Evolutionary conservation across 2,329 filamentous ascomycete genomes (phyloP).

Genomic region (Apiospora saccharicola): DNA sequence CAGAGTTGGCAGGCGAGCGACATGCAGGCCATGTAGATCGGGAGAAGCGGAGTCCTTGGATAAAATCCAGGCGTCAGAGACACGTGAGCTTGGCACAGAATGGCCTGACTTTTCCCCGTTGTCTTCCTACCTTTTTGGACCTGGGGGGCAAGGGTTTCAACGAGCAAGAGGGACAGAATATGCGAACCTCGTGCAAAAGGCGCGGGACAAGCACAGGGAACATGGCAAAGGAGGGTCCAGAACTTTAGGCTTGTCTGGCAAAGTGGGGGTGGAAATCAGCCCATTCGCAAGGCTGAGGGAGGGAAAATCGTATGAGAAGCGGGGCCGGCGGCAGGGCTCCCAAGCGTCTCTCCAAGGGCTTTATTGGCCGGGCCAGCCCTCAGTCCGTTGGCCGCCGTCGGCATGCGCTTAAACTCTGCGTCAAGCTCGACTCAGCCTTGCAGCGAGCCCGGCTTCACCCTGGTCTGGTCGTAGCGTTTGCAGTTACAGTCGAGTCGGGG

Average conservation of each 20-base stretch:
- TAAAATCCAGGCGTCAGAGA: constrained; percentile 12
- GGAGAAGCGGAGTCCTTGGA: not conserved
- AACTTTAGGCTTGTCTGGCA: constrained; percentile 11
- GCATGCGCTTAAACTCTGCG: constrained; percentile 17
- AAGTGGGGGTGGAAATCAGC: constrained; percentile 24
- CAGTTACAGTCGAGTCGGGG: constrained; percentile 14
- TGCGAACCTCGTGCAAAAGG: constrained; percentile 8
- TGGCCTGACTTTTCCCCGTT: constrained; percentile 20
- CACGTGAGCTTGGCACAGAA: constrained; percentile 9
- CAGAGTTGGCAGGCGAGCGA: not conserved
- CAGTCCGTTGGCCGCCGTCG: constrained; percentile 18
- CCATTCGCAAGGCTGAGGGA: constrained; percentile 28
- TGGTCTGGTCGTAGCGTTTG: not conserved
- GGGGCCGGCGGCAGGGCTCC: constrained; percentile 18
- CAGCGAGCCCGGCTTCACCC: not conserved
- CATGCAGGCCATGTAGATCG: constrained; percentile 14
- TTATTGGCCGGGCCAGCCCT: constrained; percentile 2
- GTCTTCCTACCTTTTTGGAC: not conserved
- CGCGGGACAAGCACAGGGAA: not conserved
- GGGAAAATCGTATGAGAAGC: constrained; percentile 28
- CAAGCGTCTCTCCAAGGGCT: constrained; percentile 2
- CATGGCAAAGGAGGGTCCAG: constrained; percentile 12
- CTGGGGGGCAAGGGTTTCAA: constrained; percentile 6
- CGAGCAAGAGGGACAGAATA: constrained; percentile 6
- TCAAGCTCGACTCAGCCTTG: constrained; percentile 20